phyloP scores from a whole-genome alignment of 169 alveolate species.

The Cyclospora cayetanensis region DNA sequence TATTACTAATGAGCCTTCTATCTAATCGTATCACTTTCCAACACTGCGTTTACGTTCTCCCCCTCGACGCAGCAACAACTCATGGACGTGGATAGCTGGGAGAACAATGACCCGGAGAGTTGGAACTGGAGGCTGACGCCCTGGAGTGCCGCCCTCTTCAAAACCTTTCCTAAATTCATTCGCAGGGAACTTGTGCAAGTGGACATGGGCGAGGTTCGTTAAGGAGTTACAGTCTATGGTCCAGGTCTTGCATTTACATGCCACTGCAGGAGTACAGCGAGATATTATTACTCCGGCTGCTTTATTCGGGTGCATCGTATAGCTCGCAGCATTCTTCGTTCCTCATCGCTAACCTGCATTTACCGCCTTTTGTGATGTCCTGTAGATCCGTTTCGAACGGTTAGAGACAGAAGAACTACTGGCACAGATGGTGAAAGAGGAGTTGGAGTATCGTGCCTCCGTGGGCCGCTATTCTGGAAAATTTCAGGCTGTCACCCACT shows the following conservation, averaged over 20 bases:
- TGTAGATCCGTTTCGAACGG: conserved; percentile 74
- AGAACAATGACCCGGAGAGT: conserved; percentile 73
- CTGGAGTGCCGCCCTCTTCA: conserved; percentile 94
- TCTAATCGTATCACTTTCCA: too few relatives aligned
- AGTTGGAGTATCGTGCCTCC: conserved; percentile 83
- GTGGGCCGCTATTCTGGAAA: conserved; percentile 87
- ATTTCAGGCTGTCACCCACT: conserved; percentile 96
- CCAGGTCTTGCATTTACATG: neutral
- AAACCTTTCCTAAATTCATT: conserved; percentile 94
- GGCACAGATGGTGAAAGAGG: conserved; percentile 94
- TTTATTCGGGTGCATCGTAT: neutral
- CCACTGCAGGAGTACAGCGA: neutral
- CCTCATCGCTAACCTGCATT: too few relatives aligned
- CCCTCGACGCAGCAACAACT: conserved; percentile 42
- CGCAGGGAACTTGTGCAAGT: conserved; percentile 90
- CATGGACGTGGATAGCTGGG: conserved; percentile 60
- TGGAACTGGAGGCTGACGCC: conserved; percentile 86
- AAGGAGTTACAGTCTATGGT: neutral
- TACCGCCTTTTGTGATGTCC: neutral
- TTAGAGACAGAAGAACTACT: conserved; percentile 96
- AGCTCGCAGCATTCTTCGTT: too few relatives aligned
- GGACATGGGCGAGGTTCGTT: conserved; percentile 76
- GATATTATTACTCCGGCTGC: neutral
- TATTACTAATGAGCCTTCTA: too few relatives aligned
- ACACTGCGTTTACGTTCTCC: too few relatives aligned